Percentiles rank a stretch among this genome's conserved stretches.
Conservation (phyloP, 2,329 filamentous ascomycete species). For the Phoma sp. region DNA sequence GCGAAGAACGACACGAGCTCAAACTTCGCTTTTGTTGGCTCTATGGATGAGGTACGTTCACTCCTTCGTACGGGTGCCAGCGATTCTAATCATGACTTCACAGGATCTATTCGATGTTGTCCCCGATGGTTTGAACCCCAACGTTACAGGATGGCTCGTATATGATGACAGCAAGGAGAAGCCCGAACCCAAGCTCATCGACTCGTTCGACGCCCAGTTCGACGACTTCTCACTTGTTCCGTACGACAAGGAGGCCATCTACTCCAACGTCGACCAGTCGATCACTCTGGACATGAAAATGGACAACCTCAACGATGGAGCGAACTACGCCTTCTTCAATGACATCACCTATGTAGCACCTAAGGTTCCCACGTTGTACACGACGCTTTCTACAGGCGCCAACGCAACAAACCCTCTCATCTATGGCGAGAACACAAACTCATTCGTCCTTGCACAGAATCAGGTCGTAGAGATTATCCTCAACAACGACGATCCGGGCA, state of each 20-base stretch:
- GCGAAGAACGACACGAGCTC: constrained; percentile 61
- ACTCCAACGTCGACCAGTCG: constrained; percentile 66
- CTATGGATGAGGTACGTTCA: constrained; percentile 53
- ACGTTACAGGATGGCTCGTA: constrained; percentile 62
- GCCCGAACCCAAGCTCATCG: constrained; percentile 60
- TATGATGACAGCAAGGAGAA: constrained; percentile 58
- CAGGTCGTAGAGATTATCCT: constrained; percentile 75
- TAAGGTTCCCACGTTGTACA: constrained; percentile 82
- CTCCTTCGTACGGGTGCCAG: neutral
- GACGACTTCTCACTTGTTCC: constrained; percentile 78
- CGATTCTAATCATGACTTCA: constrained; percentile 13
- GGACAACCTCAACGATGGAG: constrained; percentile 71
- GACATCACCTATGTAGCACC: constrained; percentile 76
- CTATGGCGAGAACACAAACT: constrained; percentile 61
- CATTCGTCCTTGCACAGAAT: constrained; percentile 70
- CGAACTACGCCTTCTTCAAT: constrained; percentile 69
- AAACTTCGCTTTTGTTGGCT: constrained; percentile 66
- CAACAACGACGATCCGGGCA: constrained; percentile 76
- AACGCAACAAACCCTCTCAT: constrained; percentile 53
- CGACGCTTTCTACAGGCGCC: constrained; percentile 67
- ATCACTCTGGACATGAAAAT: constrained; percentile 67
- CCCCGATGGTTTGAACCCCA: constrained; percentile 71
- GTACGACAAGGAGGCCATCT: constrained; percentile 67
- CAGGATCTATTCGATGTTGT: constrained; percentile 68
- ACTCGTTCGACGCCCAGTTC: constrained; percentile 66